phyloP scores from a whole-genome alignment of 345 rosid species.

The Euphorbia peplus region DNA sequence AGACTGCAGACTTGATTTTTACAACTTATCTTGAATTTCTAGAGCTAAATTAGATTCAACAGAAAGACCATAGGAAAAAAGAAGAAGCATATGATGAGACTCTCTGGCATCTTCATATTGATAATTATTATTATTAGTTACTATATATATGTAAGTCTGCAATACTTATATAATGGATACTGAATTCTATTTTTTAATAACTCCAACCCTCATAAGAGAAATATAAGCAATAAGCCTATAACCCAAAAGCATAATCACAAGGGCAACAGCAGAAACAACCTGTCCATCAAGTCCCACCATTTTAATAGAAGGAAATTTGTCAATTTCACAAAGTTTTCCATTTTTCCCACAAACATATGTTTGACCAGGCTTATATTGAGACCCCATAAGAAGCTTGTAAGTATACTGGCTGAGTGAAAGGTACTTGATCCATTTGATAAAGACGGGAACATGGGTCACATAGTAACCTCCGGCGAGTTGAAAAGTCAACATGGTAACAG shows the following conservation, averaged over 20 bases:
- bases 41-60: background rate
- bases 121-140: background rate
- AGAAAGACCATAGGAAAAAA: no score
- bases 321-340: constrained; percentile 43
- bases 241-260: constrained; percentile 41
- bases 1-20: background rate
- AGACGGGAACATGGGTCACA: constrained; percentile 46
- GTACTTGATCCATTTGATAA: constrained; percentile 48
- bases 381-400: constrained; percentile 41
- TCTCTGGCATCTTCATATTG: background rate
- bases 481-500: constrained; percentile 38
- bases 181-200: constrained; percentile 15
- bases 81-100: background rate
- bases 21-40: background rate
- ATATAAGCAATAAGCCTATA: constrained; percentile 49
- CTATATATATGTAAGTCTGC: background rate
- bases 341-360: constrained; percentile 27
- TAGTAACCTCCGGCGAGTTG: constrained; percentile 47
- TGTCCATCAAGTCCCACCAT: constrained; percentile 40
- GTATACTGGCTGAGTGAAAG: constrained; percentile 39
- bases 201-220: constrained; percentile 44
- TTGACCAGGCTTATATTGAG: constrained; percentile 38
- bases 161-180: no score
- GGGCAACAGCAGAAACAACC: constrained; percentile 24
- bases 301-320: constrained; percentile 41